phyloP scores from a whole-genome alignment of 805 yeast genomes.

The Candida tammaniensis region DNA sequence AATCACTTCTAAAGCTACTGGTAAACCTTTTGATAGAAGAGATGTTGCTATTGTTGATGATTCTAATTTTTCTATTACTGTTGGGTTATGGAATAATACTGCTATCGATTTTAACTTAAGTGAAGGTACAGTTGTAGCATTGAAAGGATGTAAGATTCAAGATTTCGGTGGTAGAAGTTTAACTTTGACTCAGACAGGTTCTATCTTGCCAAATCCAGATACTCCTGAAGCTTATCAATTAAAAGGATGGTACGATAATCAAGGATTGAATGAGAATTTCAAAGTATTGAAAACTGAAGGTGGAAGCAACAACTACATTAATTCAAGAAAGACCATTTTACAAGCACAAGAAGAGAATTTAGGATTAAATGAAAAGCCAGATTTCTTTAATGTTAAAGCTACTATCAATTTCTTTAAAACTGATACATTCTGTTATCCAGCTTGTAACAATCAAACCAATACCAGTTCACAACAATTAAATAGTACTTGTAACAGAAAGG shows the following conservation, averaged over 20 bases:
- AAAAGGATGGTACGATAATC: constrained; percentile 93
- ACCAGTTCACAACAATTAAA: constrained; percentile 14
- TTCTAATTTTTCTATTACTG: constrained; percentile 66
- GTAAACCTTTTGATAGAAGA: constrained; percentile 89
- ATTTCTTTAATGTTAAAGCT: constrained; percentile 74
- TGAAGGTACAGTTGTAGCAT: constrained; percentile 82
- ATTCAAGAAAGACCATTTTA: constrained; percentile 62
- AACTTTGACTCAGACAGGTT: constrained; percentile 76
- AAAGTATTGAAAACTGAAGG: constrained; percentile 57
- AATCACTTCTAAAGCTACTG: constrained; percentile 82
- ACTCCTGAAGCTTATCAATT: constrained; percentile 81
- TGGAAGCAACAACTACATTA: constrained; percentile 39
- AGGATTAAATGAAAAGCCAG: constrained; percentile 76
- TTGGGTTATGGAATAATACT: constrained; percentile 88
- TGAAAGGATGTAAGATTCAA: constrained; percentile 84
- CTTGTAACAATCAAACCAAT: constrained; percentile 61
- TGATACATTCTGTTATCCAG: constrained; percentile 84
- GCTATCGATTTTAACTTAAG: constrained; percentile 76
- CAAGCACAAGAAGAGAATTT: constrained; percentile 65
- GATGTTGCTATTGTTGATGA: constrained; percentile 86
- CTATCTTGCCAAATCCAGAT: constrained; percentile 80
- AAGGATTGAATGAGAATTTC: constrained; percentile 64
- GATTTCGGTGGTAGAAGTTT: constrained; percentile 87
- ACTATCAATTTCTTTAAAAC: constrained; percentile 66
- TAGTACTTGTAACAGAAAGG: constrained; percentile 71